phyloP scores from a whole-genome alignment of 495 filamentous ascomycete genomes.

The Penicillium soppii region DNA sequence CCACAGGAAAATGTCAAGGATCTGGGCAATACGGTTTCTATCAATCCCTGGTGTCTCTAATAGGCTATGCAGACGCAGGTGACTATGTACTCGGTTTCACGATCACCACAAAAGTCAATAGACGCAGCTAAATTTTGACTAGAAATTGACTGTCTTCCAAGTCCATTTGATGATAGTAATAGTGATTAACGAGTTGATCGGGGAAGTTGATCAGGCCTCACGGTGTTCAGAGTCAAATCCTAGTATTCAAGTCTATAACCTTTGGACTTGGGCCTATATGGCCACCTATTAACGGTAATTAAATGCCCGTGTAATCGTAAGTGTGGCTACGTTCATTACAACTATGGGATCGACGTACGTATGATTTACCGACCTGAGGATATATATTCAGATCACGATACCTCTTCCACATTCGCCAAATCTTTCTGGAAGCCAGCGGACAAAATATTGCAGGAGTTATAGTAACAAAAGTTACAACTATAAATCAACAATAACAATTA shows the following conservation, averaged over 20 bases:
- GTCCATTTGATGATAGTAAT: not conserved
- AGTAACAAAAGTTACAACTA: not conserved
- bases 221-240: constrained; percentile 1
- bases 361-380: too few relatives aligned
- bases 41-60: not conserved
- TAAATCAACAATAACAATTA: not conserved
- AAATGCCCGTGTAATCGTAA: too few relatives aligned
- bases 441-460: not conserved
- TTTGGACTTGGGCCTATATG: too few relatives aligned
- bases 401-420: constrained; percentile 4
- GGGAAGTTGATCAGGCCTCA: constrained; percentile 1
- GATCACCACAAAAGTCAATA: not conserved
- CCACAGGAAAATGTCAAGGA: not conserved
- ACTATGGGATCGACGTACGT: too few relatives aligned
- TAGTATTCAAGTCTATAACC: too few relatives aligned
- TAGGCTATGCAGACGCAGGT: not conserved
- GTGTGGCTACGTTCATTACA: too few relatives aligned
- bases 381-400: constrained; percentile 4
- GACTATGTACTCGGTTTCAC: not conserved
- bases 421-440: not conserved
- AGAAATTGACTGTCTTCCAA: not conserved
- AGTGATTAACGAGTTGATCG: not conserved
- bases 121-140: not conserved
- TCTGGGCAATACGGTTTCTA: not conserved
- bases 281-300: too few relatives aligned